Evolutionary conservation across 805 yeast genomes (phyloP).

Genomic region (Pichia rugopelliculosa): DNA sequence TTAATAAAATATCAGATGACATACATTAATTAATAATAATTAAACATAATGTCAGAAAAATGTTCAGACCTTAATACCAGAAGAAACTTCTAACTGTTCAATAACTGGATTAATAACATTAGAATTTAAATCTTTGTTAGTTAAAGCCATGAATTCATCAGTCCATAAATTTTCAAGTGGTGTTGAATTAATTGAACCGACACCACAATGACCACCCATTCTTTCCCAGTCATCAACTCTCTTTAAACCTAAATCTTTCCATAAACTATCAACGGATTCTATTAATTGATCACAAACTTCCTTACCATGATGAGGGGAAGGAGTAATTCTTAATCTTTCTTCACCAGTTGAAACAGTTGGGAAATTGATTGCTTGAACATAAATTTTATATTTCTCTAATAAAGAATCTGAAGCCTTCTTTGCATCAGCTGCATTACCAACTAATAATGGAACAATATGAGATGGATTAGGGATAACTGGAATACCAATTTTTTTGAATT

Average conservation of each 20-base stretch:
- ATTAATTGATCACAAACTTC: conserved; percentile 71
- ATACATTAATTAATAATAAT: too few species aligned
- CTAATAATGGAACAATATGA: conserved; percentile 90
- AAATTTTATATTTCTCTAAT: conserved; percentile 75
- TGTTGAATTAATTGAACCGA: conserved; percentile 46
- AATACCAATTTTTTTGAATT: conserved; percentile 62
- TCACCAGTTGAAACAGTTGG: conserved; percentile 96
- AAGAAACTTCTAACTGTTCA: conserved; percentile 59
- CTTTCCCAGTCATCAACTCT: conserved; percentile 71
- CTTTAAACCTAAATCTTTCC: conserved; percentile 64
- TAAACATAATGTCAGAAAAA: background rate
- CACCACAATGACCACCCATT: conserved; percentile 87
- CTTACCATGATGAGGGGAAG: conserved; percentile 91
- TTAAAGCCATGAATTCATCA: conserved; percentile 60
- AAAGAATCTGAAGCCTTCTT: conserved; percentile 85
- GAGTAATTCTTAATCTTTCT: conserved; percentile 96
- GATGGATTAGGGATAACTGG: conserved; percentile 98
- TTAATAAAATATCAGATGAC: background rate
- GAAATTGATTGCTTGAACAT: conserved; percentile 97
- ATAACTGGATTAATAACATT: conserved; percentile 61
- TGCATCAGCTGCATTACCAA: conserved; percentile 92
- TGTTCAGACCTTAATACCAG: conserved; percentile 41
- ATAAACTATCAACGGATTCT: conserved; percentile 73
- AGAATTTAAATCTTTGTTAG: conserved; percentile 54
- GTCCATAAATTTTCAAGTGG: conserved; percentile 78